Evolutionary conservation across 441 rosid species (phyloP), one percentile per base, ranked within the genome.

Genomic region (Kokia cookei): DNA sequence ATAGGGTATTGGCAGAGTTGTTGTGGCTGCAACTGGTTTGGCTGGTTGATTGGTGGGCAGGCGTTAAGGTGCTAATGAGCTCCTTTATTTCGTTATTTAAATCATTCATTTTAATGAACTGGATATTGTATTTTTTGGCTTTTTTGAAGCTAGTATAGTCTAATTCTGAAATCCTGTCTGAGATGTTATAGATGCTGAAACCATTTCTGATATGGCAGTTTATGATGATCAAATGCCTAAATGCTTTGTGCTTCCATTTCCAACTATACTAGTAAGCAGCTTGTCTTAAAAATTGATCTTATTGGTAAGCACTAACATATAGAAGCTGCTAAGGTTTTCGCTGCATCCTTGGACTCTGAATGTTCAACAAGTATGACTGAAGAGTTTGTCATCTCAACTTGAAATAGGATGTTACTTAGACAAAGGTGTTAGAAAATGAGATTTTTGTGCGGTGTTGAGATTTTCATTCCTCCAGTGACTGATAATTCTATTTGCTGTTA

Each of bases 21-120:
- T 77, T 90, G 83, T 90, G 95, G 95, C 59, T 90, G 75, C 88
- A 88, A 78, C 91, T 90, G 45, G 83, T 90, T 26, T 90, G 95
- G 95, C 75, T 90, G 0, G 80, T 88, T 50, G 95, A 90, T 81
- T 90, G 95, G 95, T 90, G 91, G 93, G 95, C 93, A 1, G 93
- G 90, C 75, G 90, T 90, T 2, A 85, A 90, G 95, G 95, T 90
- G 77, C 27, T 19, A 59, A 29, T 50, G 15, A 51, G 17, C 58
- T n/a, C 66, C 51, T 29, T 13, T 68, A 42, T 51, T 50, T 1
- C 11, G 29, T 53, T 59, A 15, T 45, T 69, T 65, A 45, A 64
- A 71, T 69, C 32, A 2, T 62, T 43, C 22, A 12, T 74, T 24
- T 29, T 13, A 35, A 17, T 69, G 7, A 32, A 5, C 61, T 7